These are phyloP conservation scores for Sporothrix protearum DNA, from an alignment of 2,329 filamentous ascomycete genomes.

Conservation along the genomic window DNA sequence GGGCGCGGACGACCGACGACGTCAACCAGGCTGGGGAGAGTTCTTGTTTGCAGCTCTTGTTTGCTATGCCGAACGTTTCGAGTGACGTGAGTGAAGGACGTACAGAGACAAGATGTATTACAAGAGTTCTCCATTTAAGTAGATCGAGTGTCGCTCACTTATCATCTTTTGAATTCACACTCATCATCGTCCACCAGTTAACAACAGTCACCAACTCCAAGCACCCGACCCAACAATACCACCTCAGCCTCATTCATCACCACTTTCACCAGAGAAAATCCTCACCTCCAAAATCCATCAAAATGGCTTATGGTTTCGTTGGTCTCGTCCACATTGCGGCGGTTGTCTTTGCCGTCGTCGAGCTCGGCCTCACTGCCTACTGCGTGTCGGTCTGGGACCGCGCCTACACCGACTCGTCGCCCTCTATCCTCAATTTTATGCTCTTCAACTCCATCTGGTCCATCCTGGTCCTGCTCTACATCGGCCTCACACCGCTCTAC, in stretches of 20 bases:
- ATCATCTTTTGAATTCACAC: not conserved
- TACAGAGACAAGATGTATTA: not conserved
- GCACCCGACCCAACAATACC: not conserved
- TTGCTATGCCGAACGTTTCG: not conserved
- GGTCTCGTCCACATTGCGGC: conserved; percentile 65
- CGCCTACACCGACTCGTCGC: conserved; percentile 38
- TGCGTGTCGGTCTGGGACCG: conserved; percentile 50
- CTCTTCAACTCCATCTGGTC: conserved; percentile 79
- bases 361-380: conserved; percentile 72
- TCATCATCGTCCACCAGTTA: not conserved
- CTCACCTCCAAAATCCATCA: conserved; percentile 26
- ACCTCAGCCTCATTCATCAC: not conserved
- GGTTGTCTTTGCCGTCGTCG: conserved; percentile 65
- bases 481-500: conserved; percentile 64
- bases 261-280: not conserved
- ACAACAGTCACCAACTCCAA: not conserved
- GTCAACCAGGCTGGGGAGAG: not conserved
- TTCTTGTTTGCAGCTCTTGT: not conserved
- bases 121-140: conserved; percentile 1
- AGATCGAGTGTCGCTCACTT: not conserved
- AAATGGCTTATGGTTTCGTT: conserved; percentile 54
- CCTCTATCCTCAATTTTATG: conserved; percentile 67
- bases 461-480: conserved; percentile 65
- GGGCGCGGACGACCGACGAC: not conserved
- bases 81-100: not conserved